Percentiles rank a stretch among this genome's conserved stretches.
Conservation (phyloP, 2,329 filamentous ascomycete genomes). For the Chrysosporium queenslandicum region DNA sequence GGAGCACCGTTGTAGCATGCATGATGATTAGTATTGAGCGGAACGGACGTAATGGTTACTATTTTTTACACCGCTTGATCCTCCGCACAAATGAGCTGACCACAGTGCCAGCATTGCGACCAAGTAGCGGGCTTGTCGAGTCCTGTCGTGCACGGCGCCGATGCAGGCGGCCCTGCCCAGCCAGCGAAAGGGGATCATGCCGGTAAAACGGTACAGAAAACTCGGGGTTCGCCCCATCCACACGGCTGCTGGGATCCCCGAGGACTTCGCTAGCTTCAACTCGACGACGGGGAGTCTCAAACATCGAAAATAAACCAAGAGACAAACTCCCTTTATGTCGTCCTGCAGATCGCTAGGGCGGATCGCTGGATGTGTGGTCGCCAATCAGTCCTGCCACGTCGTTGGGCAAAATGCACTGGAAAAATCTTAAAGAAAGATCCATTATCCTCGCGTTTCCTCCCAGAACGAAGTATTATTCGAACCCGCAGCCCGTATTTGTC, state of each 20-base stretch:
- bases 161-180: conserved; percentile 3
- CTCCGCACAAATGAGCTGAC: background rate
- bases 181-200: too few relatives aligned
- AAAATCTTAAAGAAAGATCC: background rate
- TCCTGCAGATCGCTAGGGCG: conserved; percentile 15
- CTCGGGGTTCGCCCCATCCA: too few relatives aligned
- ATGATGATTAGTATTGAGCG: background rate
- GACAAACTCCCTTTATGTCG: conserved; percentile 4
- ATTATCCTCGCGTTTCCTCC: background rate
- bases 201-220: too few relatives aligned
- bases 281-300: conserved; percentile 1
- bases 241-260: too few relatives aligned
- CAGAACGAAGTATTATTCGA: background rate
- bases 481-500: conserved; percentile 8
- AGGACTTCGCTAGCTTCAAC: too few relatives aligned
- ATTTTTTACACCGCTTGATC: conserved; percentile 8
- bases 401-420: conserved; percentile 15
- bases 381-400: conserved; percentile 20
- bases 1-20: background rate
- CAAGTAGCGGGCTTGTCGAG: conserved; percentile 4
- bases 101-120: background rate
- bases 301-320: background rate
- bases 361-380: conserved; percentile 15
- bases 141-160: background rate
- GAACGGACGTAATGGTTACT: background rate